Percentiles rank a stretch among this genome's conserved stretches.
phyloP scores from a whole-genome alignment of 1,284 basidiomycete species.

The Cryptococcus sp. region DNA sequence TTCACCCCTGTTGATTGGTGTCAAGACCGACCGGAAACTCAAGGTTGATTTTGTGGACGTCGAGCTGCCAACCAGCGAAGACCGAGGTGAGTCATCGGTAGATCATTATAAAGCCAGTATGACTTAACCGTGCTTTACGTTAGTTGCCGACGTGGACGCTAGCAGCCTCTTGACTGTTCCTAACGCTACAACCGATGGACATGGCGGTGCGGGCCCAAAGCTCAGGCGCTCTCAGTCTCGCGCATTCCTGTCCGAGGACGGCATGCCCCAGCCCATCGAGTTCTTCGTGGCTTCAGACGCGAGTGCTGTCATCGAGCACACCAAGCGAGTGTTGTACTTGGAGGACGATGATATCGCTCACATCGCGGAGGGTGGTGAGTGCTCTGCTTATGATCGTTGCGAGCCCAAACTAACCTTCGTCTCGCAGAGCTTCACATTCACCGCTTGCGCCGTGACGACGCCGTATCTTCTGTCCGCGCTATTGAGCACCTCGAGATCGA shows the following conservation, averaged over 20 bases:
- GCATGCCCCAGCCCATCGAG: conserved; percentile 97
- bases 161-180: conserved; percentile 74
- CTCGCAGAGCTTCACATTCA: conserved; percentile 88
- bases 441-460: conserved; percentile 88
- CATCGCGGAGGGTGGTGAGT: conserved; percentile 75
- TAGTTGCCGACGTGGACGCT: conserved; percentile 29
- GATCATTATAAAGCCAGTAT: background rate
- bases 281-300: conserved; percentile 99
- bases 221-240: conserved; percentile 94
- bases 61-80: conserved; percentile 77
- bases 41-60: conserved; percentile 99
- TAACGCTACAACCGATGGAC: conserved; percentile 55
- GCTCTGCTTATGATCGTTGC: background rate
- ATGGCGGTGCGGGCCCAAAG: conserved; percentile 61
- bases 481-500: conserved; percentile 99
- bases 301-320: conserved; percentile 95
- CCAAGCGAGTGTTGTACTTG: conserved; percentile 97
- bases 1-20: conserved; percentile 94
- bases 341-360: conserved; percentile 99
- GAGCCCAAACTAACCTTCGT: conserved; percentile 3
- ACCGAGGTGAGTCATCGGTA: conserved; percentile 49
- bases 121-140: background rate
- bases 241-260: conserved; percentile 98
- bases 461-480: conserved; percentile 76
- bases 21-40: conserved; percentile 99